phyloP scores from a whole-genome alignment of 768 basidiomycete genomes.

The Holtermanniella nyarrowii region DNA sequence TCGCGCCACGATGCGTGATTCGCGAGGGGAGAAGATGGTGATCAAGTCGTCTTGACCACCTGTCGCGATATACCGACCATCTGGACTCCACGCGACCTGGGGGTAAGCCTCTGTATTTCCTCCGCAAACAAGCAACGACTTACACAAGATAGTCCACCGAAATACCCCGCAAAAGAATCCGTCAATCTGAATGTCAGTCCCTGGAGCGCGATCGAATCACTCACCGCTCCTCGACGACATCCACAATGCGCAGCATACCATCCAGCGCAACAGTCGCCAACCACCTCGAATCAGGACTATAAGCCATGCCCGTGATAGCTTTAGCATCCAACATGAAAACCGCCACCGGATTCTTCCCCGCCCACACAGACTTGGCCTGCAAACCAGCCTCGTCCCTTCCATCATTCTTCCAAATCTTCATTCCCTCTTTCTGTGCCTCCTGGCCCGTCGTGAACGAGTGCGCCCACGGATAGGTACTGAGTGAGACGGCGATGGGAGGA shows the following conservation, averaged over 20 bases:
- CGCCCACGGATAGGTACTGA: not conserved
- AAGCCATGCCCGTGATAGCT: slow-evolving; percentile 51
- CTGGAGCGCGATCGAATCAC: slow-evolving; percentile 23
- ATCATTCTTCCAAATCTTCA: slow-evolving; percentile 40
- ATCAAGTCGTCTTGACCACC: slow-evolving; percentile 95
- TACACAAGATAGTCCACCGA: slow-evolving; percentile 72
- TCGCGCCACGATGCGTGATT: slow-evolving; percentile 83
- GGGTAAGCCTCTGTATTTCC: not conserved
- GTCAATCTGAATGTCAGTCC: slow-evolving; percentile 52
- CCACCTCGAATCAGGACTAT: slow-evolving; percentile 84
- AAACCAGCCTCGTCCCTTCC: slow-evolving; percentile 13
- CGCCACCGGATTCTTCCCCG: slow-evolving; percentile 38
- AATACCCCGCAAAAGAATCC: slow-evolving; percentile 90
- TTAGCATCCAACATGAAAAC: slow-evolving; percentile 28
- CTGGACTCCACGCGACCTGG: slow-evolving; percentile 77
- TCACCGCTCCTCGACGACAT: slow-evolving; percentile 75
- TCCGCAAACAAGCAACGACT: not conserved
- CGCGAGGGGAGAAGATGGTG: slow-evolving; percentile 89
- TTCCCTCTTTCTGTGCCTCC: not conserved
- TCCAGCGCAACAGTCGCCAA: slow-evolving; percentile 88
- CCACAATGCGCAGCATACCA: slow-evolving; percentile 79
- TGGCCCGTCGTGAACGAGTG: not conserved
- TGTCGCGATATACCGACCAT: slow-evolving; percentile 83
- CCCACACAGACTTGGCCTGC: slow-evolving; percentile 22
- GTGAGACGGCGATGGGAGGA: slow-evolving; percentile 16